Evolutionary conservation across 352 stramenopile genomes (phyloP), one percentile per base, ranked within the genome.

Genomic region (Saprolegnia parasitica): DNA sequence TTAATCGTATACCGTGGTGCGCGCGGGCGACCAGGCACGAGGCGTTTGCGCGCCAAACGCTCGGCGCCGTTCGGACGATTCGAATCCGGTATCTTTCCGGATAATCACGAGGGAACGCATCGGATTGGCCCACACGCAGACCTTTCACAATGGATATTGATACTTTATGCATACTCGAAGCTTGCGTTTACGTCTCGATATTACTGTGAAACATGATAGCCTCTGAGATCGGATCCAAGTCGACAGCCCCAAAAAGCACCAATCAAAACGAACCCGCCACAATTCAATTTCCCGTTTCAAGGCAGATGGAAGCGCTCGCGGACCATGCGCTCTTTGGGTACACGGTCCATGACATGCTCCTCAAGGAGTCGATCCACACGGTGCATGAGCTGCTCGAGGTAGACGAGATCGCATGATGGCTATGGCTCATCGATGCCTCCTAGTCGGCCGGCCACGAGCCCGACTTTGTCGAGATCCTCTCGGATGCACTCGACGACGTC

Each of bases 281-380:
- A 42, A 42, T 60, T 60, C 35, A 60, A 60, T 60, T 60, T 49
- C 13, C 42, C 42, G 42, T 49, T 49, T 49, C 42, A 49, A 49
- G 42, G 21, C 20, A 35, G 10, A 70, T 70, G 63, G 63, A 70
- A 20, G 45, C 63, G 18, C 63, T 70, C 10, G n/a, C 20, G 16
- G 63, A 54, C 46, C 63, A 70, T 61, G 63, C 63, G 46, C 63
- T 70, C 63, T 70, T 70, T 46, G 45, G 52, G 29, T 60, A 52
- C 50, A 54, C 50, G 21, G 63, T 70, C 8, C 16, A 35, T 11
- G 63, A 70, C 23, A 9, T 4, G 21, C 0, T 24, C 4, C 23
- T 70, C 10, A 61, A 42, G 54, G 63, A 70, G 11, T 11, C 54
- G 8, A 70, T 63, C 20, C 3, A 50, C 11, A 61, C 47, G 13